A percentile compares a stretch with the other conserved stretches of the same genome.
phyloP scores from a whole-genome alignment of 2,329 filamentous ascomycete genomes.

The Cytospora paraplurivora region DNA sequence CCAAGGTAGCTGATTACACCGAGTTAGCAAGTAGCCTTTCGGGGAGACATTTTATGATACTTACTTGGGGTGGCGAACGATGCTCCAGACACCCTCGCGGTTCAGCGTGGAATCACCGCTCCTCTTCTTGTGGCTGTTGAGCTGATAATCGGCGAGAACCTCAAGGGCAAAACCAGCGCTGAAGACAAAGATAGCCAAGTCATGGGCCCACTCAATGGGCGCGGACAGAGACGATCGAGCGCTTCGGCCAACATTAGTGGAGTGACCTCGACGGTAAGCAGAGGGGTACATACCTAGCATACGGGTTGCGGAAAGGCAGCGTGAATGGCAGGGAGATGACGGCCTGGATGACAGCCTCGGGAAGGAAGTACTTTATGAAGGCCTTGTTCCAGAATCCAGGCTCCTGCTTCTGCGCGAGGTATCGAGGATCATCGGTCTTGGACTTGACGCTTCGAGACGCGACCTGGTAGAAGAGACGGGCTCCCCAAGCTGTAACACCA shows the following conservation, averaged over 20 bases:
- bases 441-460: constrained; percentile 50
- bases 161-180: constrained; percentile 58
- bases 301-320: constrained; percentile 51
- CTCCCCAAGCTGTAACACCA: constrained; percentile 60
- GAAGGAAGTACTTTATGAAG: constrained; percentile 56
- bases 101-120: constrained; percentile 45
- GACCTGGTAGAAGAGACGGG: constrained; percentile 57
- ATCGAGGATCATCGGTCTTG: constrained; percentile 58
- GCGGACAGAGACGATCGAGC: constrained; percentile 23
- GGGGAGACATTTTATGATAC: constrained; percentile 31
- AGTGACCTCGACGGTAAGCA: constrained; percentile 17
- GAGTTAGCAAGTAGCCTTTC: neutral
- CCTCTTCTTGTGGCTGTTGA: constrained; percentile 52
- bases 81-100: constrained; percentile 61
- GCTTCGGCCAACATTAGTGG: constrained; percentile 21
- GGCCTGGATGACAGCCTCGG: constrained; percentile 59
- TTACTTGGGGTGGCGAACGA: constrained; percentile 64
- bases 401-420: constrained; percentile 52
- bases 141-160: constrained; percentile 57
- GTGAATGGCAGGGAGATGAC: constrained; percentile 60
- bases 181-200: constrained; percentile 56
- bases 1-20: constrained; percentile 56
- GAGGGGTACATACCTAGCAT: constrained; percentile 39
- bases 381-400: constrained; percentile 59
- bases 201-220: constrained; percentile 33